Percentiles rank a stretch among this genome's conserved stretches.
Conservation (phyloP, 345 rosid genomes). For the Linum lewisii region DNA sequence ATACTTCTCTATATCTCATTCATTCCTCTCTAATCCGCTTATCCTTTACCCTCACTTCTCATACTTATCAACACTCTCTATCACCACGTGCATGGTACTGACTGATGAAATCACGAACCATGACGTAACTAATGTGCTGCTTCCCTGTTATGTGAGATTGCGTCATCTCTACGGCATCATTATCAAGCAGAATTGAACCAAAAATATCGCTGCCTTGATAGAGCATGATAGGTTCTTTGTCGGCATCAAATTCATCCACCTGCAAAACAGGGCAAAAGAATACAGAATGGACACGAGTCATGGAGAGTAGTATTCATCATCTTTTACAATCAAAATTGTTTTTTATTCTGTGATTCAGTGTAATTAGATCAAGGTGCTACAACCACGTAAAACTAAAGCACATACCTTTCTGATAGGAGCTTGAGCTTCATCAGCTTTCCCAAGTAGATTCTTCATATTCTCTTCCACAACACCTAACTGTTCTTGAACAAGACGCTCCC, state of each 20-base stretch:
- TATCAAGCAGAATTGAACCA: slow-evolving; percentile 94
- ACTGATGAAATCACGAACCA: slow-evolving; percentile 85
- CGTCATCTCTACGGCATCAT: slow-evolving; percentile 93
- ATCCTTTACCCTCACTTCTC: too few species aligned
- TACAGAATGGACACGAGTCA: too few species aligned
- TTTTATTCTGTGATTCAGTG: too few species aligned
- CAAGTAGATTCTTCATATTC: slow-evolving; percentile 83
- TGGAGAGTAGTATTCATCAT: too few species aligned
- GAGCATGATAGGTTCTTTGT: slow-evolving; percentile 70
- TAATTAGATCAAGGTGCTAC: background rate
- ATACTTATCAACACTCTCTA: too few species aligned
- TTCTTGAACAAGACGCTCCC: slow-evolving; percentile 94
- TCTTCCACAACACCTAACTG: slow-evolving; percentile 79
- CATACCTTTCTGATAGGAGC: slow-evolving; percentile 94
- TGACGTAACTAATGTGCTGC: slow-evolving; percentile 94
- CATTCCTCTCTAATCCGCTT: too few species aligned
- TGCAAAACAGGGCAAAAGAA: slow-evolving; percentile 18
- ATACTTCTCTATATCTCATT: too few species aligned
- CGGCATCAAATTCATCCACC: slow-evolving; percentile 80
- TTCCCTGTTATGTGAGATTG: slow-evolving; percentile 94
- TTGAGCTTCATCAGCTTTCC: slow-evolving; percentile 99
- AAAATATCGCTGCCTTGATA: slow-evolving; percentile 91
- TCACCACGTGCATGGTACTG: slow-evolving; percentile 64
- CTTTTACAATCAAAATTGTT: too few species aligned
- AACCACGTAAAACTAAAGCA: background rate